Conservation (phyloP, 2,329 filamentous ascomycete genomes). For the Seiridium cupressi region DNA sequence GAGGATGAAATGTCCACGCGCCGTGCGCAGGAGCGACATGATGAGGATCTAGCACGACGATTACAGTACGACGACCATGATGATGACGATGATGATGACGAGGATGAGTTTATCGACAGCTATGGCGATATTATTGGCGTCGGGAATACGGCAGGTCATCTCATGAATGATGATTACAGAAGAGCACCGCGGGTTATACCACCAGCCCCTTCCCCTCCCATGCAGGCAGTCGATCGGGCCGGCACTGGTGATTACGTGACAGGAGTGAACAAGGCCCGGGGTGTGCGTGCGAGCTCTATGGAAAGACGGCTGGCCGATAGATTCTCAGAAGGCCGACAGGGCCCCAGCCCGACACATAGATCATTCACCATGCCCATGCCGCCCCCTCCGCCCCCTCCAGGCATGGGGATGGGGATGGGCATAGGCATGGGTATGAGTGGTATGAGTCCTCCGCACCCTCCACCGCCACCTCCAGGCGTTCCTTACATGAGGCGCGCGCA, state of each 20-base stretch:
- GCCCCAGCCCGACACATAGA: slow-evolving; percentile 20
- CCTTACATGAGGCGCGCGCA: slow-evolving; percentile 33
- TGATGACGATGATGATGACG: slow-evolving; percentile 31
- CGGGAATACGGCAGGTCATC: slow-evolving; percentile 54
- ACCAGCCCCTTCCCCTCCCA: slow-evolving; percentile 27
- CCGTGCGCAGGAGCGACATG: slow-evolving; percentile 44
- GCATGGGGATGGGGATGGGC: slow-evolving; percentile 7
- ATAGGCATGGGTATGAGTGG: slow-evolving; percentile 8
- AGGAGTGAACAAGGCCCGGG: slow-evolving; percentile 41
- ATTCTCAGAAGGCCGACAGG: slow-evolving; percentile 42
- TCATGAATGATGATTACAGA: slow-evolving; percentile 60
- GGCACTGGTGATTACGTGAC: slow-evolving; percentile 39
- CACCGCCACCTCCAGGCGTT: slow-evolving; percentile 17
- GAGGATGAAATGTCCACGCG: slow-evolving; percentile 47
- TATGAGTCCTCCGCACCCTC: slow-evolving; percentile 24
- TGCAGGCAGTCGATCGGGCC: slow-evolving; percentile 32
- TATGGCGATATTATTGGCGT: slow-evolving; percentile 39
- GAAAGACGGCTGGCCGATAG: slow-evolving; percentile 51
- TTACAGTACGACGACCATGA: slow-evolving; percentile 40
- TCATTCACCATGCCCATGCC: slow-evolving; percentile 21
- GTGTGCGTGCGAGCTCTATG: slow-evolving; percentile 39
- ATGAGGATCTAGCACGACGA: slow-evolving; percentile 38
- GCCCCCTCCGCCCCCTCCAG: slow-evolving; percentile 23
- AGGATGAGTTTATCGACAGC: slow-evolving; percentile 35
- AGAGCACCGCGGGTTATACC: slow-evolving; percentile 36